Evolutionary conservation across 148 eudicot genomes (phyloP).

Genomic region (Tetragonia tetragonoides): DNA sequence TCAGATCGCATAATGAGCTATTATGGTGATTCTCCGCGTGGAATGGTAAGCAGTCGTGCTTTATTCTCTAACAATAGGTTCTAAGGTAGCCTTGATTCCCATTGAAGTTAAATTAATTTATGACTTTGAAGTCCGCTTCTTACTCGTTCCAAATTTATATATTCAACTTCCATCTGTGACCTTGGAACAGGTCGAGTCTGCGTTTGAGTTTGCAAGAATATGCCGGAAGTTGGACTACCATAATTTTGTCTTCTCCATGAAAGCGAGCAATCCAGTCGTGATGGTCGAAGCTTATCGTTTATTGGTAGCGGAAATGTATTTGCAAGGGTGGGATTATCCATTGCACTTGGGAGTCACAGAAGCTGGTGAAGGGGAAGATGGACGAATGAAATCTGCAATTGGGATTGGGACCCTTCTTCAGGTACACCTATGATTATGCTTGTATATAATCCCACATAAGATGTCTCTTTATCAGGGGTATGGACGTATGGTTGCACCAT

Average conservation of each 20-base stretch:
- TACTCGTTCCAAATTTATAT: background rate
- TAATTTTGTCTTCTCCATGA: conserved; percentile 95
- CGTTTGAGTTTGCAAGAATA: conserved; percentile 95
- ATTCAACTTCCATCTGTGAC: conserved; percentile 10
- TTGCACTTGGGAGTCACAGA: conserved; percentile 96
- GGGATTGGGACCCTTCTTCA: conserved; percentile 99
- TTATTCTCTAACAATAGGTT: background rate
- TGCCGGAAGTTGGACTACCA: conserved; percentile 92
- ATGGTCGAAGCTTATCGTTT: conserved; percentile 98
- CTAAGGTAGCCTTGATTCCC: background rate
- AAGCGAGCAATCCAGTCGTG: conserved; percentile 97
- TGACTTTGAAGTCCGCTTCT: background rate
- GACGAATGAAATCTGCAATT: conserved; percentile 97
- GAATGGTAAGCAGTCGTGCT: conserved; percentile 61
- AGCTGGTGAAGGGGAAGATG: conserved; percentile 99
- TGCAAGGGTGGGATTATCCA: conserved; percentile 96
- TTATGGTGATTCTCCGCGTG: conserved; percentile 97
- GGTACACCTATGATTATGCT: conserved; percentile 34
- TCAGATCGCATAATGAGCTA: conserved; percentile 99
- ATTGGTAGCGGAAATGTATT: conserved; percentile 93
- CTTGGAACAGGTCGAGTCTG: conserved; percentile 85
- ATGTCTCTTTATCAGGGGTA: background rate
- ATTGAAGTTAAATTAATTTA: background rate
- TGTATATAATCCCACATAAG: background rate
- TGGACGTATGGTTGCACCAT: background rate